Evolutionary conservation across 352 stramenopile genomes (phyloP).

Genomic region (Globisporangium perplexum): DNA sequence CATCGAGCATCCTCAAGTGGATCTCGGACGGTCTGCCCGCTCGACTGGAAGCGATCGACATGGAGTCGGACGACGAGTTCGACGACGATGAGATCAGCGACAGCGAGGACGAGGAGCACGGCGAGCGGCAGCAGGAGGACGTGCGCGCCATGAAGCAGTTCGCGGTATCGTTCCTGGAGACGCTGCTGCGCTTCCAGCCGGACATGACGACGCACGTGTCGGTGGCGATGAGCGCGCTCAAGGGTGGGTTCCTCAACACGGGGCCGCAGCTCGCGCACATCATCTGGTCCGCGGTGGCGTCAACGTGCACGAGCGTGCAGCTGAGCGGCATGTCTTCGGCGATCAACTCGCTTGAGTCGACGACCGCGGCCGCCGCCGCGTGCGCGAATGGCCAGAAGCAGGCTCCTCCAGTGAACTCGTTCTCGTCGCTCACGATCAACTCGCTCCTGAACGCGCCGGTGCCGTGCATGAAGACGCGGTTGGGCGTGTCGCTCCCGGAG

Average conservation of each 20-base stretch:
- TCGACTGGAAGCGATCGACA: constrained; percentile 31
- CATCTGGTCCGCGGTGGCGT: constrained; percentile 68
- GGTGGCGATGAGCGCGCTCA: constrained; percentile 48
- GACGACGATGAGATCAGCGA: constrained; percentile 14
- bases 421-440: constrained; percentile 68
- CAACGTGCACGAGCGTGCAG: constrained; percentile 57
- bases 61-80: constrained; percentile 26
- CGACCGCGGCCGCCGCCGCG: constrained; percentile 11
- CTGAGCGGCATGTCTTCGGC: constrained; percentile 66
- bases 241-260: constrained; percentile 67
- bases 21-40: constrained; percentile 40
- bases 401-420: constrained; percentile 19
- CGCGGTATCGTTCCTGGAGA: constrained; percentile 57
- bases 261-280: constrained; percentile 67
- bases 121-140: constrained; percentile 25
- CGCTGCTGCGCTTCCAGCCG: constrained; percentile 59
- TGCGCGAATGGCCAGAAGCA: constrained; percentile 9
- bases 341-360: constrained; percentile 43
- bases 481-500: constrained; percentile 64
- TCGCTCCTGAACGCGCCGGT: constrained; percentile 50
- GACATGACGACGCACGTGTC: constrained; percentile 49
- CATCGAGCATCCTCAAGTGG: constrained; percentile 56
- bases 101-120: constrained; percentile 20
- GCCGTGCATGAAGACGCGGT: constrained; percentile 48
- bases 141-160: constrained; percentile 76